Conservation (phyloP, 2,329 filamentous ascomycete genomes). For the Zasmidium cellare region DNA sequence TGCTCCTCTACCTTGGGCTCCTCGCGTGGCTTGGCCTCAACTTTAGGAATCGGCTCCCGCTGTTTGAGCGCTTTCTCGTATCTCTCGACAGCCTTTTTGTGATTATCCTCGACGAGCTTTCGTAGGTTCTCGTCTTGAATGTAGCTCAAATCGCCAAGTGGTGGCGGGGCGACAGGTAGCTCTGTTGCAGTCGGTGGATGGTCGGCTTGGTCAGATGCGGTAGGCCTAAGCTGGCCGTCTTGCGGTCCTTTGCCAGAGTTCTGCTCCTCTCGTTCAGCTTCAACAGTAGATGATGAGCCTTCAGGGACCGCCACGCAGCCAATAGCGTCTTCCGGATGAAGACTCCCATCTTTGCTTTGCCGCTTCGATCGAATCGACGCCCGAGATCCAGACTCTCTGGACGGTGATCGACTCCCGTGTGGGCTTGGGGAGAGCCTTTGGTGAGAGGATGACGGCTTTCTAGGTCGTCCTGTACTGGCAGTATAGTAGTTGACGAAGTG, state of each 20-base stretch:
- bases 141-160: slow-evolving; percentile 55
- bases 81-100: slow-evolving; percentile 61
- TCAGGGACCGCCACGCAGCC: background rate
- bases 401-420: slow-evolving; percentile 10
- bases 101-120: slow-evolving; percentile 69
- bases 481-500: slow-evolving; percentile 92
- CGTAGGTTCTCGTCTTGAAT: slow-evolving; percentile 65
- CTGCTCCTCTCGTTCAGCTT: background rate
- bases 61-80: slow-evolving; percentile 69
- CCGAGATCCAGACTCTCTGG: slow-evolving; percentile 2
- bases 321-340: background rate
- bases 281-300: background rate
- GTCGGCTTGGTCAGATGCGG: background rate
- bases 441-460: slow-evolving; percentile 50
- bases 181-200: slow-evolving; percentile 27
- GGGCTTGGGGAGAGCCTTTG: slow-evolving; percentile 13
- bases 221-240: background rate
- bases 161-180: slow-evolving; percentile 51
- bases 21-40: slow-evolving; percentile 12
- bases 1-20: slow-evolving; percentile 9
- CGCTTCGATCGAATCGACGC: background rate
- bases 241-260: background rate
- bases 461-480: slow-evolving; percentile 72
- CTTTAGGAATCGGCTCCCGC: slow-evolving; percentile 41
- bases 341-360: background rate